phyloP scores from a whole-genome alignment of 2,329 filamentous ascomycete species.

The Aspergillus tubingensis region DNA sequence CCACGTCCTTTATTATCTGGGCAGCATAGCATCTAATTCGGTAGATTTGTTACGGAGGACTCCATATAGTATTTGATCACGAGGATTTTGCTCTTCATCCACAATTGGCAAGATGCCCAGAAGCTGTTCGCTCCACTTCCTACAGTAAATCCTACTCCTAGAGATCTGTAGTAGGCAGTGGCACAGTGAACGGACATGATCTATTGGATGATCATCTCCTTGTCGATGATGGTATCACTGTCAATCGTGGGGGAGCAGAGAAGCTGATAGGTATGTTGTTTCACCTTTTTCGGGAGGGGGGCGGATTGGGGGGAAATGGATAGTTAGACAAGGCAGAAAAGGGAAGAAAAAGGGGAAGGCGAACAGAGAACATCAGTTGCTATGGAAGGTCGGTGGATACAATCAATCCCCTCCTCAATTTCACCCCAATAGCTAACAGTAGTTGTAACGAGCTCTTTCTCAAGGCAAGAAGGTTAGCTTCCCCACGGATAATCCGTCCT shows the following conservation, averaged over 20 bases:
- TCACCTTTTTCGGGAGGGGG: conserved; percentile 15
- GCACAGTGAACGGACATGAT: conserved; percentile 8
- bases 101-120: background rate
- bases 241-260: conserved; percentile 16
- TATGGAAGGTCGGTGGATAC: conserved; percentile 9
- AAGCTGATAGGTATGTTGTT: conserved; percentile 11
- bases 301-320: background rate
- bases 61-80: background rate
- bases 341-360: conserved; percentile 7
- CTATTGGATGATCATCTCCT: conserved; percentile 25
- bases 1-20: background rate
- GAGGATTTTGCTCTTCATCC: background rate
- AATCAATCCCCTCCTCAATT: background rate
- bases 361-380: background rate
- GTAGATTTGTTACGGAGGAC: background rate
- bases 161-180: conserved; percentile 4
- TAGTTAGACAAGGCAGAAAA: conserved; percentile 7
- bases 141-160: background rate
- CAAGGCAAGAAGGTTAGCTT: conserved; percentile 1
- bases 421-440: background rate
- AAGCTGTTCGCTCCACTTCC: background rate
- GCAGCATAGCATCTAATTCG: background rate
- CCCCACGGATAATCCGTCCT: conserved; percentile 20
- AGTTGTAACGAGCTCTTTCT: conserved; percentile 9
- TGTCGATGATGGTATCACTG: conserved; percentile 14